Percentiles rank a stretch among this genome's conserved stretches.
Conservation (phyloP, 345 rosid species). For the Eucalyptus grandis region DNA sequence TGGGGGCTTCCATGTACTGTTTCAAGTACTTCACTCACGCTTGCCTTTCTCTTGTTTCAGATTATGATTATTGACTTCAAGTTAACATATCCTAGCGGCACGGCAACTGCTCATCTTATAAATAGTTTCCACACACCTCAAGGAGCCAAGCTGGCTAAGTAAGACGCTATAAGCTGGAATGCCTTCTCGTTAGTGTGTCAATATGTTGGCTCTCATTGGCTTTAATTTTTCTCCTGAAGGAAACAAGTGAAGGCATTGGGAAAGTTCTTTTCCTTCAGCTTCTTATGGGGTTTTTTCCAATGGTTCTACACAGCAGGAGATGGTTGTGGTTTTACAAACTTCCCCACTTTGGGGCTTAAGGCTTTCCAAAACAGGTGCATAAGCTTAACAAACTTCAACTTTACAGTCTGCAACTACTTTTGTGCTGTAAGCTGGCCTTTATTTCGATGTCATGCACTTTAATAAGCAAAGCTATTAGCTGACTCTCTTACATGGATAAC, state of each 20-base stretch:
- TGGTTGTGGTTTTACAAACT: background rate
- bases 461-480: background rate
- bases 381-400: no score
- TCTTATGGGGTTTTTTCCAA: conserved; percentile 9
- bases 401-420: background rate
- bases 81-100: conserved; percentile 7
- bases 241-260: conserved; percentile 7
- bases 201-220: background rate
- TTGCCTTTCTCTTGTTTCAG: background rate
- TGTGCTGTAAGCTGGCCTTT: background rate
- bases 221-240: background rate
- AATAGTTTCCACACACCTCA: conserved; percentile 12
- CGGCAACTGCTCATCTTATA: conserved; percentile 10
- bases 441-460: background rate
- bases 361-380: background rate
- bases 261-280: conserved; percentile 12
- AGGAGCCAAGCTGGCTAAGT: conserved; percentile 10
- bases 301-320: conserved; percentile 12
- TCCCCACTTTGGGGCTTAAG: conserved; percentile 6
- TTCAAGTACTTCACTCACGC: background rate
- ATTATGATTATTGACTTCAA: conserved; percentile 15
- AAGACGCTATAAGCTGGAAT: background rate
- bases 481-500: background rate
- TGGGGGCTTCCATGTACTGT: background rate
- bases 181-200: background rate